Evolutionary conservation across 2,329 filamentous ascomycete species (phyloP).

Genomic region (Neopestalotiopsis sp.): DNA sequence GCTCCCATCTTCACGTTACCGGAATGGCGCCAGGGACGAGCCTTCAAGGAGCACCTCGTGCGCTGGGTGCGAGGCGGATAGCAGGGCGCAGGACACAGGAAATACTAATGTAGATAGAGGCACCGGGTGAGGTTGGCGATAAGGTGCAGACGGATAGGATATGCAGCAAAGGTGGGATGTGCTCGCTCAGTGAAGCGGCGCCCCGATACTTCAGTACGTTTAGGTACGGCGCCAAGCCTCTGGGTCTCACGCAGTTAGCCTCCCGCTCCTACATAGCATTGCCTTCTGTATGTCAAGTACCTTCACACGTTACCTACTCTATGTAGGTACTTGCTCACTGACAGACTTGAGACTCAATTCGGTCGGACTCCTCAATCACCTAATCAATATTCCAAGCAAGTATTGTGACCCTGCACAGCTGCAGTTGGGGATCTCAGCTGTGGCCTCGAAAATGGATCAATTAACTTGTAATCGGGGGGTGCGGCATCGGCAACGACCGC

Average conservation of each 20-base stretch:
- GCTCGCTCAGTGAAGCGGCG: not conserved
- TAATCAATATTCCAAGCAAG: no score
- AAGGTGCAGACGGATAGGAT: slow-evolving; percentile 16
- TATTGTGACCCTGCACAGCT: not conserved
- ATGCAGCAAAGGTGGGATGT: slow-evolving; percentile 16
- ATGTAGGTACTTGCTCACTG: not conserved
- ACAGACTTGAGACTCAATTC: no score
- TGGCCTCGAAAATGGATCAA: not conserved
- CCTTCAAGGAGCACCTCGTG: not conserved
- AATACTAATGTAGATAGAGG: not conserved
- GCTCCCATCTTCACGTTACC: slow-evolving; percentile 36
- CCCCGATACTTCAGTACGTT: not conserved
- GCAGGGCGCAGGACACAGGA: slow-evolving; percentile 12
- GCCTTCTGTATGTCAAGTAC: not conserved
- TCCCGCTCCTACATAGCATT: not conserved
- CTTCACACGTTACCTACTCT: not conserved
- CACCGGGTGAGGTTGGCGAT: slow-evolving; percentile 23
- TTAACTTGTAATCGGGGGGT: not conserved
- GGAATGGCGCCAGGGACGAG: slow-evolving; percentile 28
- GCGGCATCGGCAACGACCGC: not conserved
- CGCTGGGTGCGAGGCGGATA: not conserved
- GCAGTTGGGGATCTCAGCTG: not conserved
- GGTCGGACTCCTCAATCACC: no score
- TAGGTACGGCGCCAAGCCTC: slow-evolving; percentile 5
- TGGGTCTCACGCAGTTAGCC: slow-evolving; percentile 11